These are phyloP conservation scores for Trichoderma brevicompactum DNA, from an alignment of 2,329 filamentous ascomycete species.

Conservation along the genomic window DNA sequence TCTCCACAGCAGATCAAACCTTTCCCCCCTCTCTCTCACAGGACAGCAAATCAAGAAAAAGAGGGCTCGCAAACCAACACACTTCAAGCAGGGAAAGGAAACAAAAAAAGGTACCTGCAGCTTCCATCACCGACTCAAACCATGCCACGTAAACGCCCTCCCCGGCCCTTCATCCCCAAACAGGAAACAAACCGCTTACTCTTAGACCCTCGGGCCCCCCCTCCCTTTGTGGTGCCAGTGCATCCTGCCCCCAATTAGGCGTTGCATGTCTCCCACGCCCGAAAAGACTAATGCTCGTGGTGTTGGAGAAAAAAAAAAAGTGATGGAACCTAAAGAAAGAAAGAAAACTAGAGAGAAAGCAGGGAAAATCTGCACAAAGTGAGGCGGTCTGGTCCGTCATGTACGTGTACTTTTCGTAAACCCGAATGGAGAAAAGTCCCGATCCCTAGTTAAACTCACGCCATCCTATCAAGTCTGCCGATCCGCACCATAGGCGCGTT, in stretches of 20 bases:
- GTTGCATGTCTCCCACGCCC: neutral
- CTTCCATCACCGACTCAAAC: slow-evolving; percentile 20
- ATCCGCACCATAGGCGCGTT: neutral
- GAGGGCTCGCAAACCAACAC: neutral
- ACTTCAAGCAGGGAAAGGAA: neutral
- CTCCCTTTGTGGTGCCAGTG: neutral
- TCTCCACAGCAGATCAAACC: neutral
- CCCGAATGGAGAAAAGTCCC: neutral
- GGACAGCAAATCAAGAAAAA: neutral
- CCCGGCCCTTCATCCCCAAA: slow-evolving; percentile 13
- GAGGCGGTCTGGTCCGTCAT: slow-evolving; percentile 17
- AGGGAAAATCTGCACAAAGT: neutral
- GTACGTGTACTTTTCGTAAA: neutral
- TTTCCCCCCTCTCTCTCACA: neutral
- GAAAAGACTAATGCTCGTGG: too few relatives aligned
- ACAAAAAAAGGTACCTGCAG: slow-evolving; percentile 20
- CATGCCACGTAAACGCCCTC: slow-evolving; percentile 19
- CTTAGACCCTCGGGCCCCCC: neutral
- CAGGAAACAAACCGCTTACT: slow-evolving; percentile 9
- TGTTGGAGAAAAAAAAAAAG: neutral
- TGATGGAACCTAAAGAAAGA: neutral
- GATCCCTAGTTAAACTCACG: neutral
- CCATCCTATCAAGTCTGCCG: slow-evolving; percentile 4
- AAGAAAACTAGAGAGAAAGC: neutral
- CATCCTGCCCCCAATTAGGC: slow-evolving; percentile 1